Evolutionary conservation across 352 stramenopile genomes (phyloP), one percentile per base, ranked within the genome.

Genomic region (Blastocystis sp.): DNA sequence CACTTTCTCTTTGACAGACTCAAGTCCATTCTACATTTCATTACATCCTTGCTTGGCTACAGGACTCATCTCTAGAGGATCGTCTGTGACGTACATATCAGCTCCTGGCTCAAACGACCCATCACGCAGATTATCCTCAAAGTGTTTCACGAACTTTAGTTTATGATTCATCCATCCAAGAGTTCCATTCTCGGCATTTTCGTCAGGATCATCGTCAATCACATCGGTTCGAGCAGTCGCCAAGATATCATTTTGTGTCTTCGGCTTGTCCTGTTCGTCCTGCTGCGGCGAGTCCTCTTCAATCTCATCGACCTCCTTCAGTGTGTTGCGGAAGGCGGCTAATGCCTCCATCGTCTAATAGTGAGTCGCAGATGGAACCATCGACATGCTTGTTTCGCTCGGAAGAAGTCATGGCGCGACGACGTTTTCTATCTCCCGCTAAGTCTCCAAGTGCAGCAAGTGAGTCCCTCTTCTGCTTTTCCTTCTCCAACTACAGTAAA

Each of bases 91-190:
- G 39, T 80, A 80, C 70, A 80, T 62, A 47, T 80, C 70, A 11
- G 47, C 70, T 20, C 70, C 47, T 15, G 70, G 70, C 45, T 80
- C 70, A 39, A 80, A 80, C 6, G 70, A 80, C 0, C 70, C 70
- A 39, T 80, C 70, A n/a, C 88, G 76, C n/a, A 90, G 13, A 26
- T 26, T 62, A 70, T 92, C 39, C 61, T 88, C 70, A 34, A 80
- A 80, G 45, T 63, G 56, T 56, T 79, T 76, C 29, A 69, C 55
- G 50, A 39, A 56, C 45, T 50, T 34, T 76, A 29, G 90, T 53
- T 39, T 18, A 56, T 62, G n/a, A 90, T 0, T 89, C 91, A 79
- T 80, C 76, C 23, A 90, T 20, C 26, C 77, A 45, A 45, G 23
- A 41, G 45, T 59, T 15, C 39, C 56, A 79, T 80, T 66, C 11